Evolutionary conservation across 345 rosid genomes (phyloP).

Genomic region (Gynandropsis gynandra): DNA sequence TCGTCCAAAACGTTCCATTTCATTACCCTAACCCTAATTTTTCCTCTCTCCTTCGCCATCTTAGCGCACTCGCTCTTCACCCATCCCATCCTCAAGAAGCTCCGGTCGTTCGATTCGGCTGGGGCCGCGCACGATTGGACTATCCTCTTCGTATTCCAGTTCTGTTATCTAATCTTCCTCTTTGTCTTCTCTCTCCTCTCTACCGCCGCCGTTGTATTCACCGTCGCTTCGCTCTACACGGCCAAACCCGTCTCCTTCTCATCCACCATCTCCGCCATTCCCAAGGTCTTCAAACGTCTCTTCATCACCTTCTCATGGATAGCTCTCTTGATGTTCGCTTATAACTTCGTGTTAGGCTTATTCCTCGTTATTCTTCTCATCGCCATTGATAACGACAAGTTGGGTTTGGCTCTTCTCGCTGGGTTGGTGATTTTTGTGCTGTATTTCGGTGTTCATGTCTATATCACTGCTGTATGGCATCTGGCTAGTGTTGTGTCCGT

Average conservation of each 20-base stretch:
- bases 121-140: slow-evolving; percentile 71
- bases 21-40: slow-evolving; percentile 55
- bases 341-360: slow-evolving; percentile 48
- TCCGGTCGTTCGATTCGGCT: slow-evolving; percentile 33
- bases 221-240: slow-evolving; percentile 90
- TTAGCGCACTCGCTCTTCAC: slow-evolving; percentile 85
- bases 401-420: slow-evolving; percentile 37
- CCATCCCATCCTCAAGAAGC: slow-evolving; percentile 46
- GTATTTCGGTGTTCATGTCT: slow-evolving; percentile 72
- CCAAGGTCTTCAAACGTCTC: slow-evolving; percentile 74
- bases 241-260: slow-evolving; percentile 82
- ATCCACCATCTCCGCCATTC: slow-evolving; percentile 67
- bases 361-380: slow-evolving; percentile 48
- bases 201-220: slow-evolving; percentile 94
- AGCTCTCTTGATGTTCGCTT: slow-evolving; percentile 53
- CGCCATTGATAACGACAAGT: slow-evolving; percentile 44
- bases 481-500: slow-evolving; percentile 93
- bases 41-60: slow-evolving; percentile 84
- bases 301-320: slow-evolving; percentile 85
- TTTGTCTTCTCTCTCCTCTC: slow-evolving; percentile 94
- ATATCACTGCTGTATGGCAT: slow-evolving; percentile 96
- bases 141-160: slow-evolving; percentile 58
- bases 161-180: slow-evolving; percentile 79
- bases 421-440: slow-evolving; percentile 40
- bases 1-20: slow-evolving; percentile 65